Evolutionary conservation across 2,329 filamentous ascomycete species (phyloP), one percentile per base, ranked within the genome.

Genomic region (Colletotrichum sp.): DNA sequence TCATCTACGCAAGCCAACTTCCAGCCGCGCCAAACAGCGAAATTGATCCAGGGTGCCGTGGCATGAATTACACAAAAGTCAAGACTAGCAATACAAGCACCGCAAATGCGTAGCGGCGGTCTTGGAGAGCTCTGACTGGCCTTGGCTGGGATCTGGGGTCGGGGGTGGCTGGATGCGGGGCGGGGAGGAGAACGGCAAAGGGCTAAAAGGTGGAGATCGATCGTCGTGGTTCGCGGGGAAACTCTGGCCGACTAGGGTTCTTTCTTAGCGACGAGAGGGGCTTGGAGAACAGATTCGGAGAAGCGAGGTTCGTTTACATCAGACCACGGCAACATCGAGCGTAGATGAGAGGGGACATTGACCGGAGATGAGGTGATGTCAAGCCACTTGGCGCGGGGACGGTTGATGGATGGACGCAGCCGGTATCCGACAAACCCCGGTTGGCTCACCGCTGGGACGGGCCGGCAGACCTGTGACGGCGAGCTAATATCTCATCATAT

Each of bases 221-320:
- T 74, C 39, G 36, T 65, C 49, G 64, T 76, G 74, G 74, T 76
- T 76, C 65, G 74, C 74, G 74, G 74, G 74, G 70, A 76, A 76
- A 74, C 36, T 74, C 52, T 72, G 44, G 34, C 74, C 70, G 74
- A 36, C 65, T 64, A 34, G 64, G 69, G 39, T 32, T 52, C 24
- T 15, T 8, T 66, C 34, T 66, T 66, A n/a, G 63, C 36, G 36
- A 28, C 28, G 24, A 66, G 63, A 66, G 63, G 36, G 30, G n/a
- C 26, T 24, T 36, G 36, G 60, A 12, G 36, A 49, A 18, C 13
- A 30, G 9, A 36, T 55, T 63, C 72, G 62, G 72, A 30, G 64
- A 73, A 28, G 57, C 28, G 52, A 39, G 70, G 12, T 8, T 60
- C 13, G 21, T 26, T 18, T 36, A 60, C 15, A 60, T 71, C 68